Evolutionary conservation across 805 yeast genomes (phyloP).

Genomic region (Candida ovalis): DNA sequence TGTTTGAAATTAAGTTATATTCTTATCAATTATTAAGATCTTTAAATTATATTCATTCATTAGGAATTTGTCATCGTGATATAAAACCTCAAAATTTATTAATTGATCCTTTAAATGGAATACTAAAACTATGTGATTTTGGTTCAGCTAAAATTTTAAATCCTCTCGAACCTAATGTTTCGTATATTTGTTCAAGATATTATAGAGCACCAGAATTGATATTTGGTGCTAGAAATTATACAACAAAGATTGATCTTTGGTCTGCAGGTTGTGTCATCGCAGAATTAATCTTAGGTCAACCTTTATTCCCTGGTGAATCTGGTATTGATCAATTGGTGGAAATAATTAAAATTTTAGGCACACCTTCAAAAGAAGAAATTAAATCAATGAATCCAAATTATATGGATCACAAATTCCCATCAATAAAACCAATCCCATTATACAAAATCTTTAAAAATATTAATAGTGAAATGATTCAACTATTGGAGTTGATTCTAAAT

Average conservation of each 20-base stretch:
- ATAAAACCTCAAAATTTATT: conserved; percentile 87
- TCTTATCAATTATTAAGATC: conserved; percentile 76
- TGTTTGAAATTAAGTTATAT: conserved; percentile 81
- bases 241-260: conserved; percentile 97
- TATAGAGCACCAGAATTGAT: conserved; percentile 97
- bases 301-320: conserved; percentile 95
- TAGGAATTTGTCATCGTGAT: conserved; percentile 86
- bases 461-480: conserved; percentile 49
- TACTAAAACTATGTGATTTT: conserved; percentile 90
- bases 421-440: conserved; percentile 72
- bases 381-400: conserved; percentile 94
- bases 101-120: conserved; percentile 80
- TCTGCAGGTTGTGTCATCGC: conserved; percentile 99
- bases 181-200: conserved; percentile 94
- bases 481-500: conserved; percentile 54
- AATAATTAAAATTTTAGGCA: conserved; percentile 91
- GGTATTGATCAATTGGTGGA: conserved; percentile 98
- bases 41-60: conserved; percentile 69
- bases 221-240: conserved; percentile 94
- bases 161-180: conserved; percentile 90
- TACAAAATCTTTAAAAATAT: conserved; percentile 59
- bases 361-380: conserved; percentile 90
- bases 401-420: conserved; percentile 95
- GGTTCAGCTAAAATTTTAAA: conserved; percentile 91
- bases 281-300: conserved; percentile 91